Conservation (phyloP, 352 stramenopile genomes). For the Phytophthora sansomeana region DNA sequence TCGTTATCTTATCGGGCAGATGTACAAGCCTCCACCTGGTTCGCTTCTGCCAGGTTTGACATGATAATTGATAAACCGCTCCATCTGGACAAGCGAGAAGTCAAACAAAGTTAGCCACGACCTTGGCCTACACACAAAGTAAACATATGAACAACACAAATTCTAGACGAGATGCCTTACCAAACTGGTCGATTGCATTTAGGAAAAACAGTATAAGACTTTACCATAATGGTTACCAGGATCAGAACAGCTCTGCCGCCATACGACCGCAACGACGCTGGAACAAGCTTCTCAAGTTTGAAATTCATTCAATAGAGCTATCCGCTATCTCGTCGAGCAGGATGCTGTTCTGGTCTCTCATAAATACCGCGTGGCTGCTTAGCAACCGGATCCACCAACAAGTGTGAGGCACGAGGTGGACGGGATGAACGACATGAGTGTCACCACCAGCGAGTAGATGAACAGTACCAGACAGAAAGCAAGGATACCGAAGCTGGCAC, state of each 20-base stretch:
- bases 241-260: constrained; percentile 7
- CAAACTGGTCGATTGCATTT: background rate
- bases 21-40: background rate
- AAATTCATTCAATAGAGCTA: constrained; percentile 8
- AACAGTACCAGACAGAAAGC: constrained; percentile 43
- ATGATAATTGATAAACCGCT: background rate
- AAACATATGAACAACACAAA: constrained; percentile 6
- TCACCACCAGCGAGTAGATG: constrained; percentile 48
- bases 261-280: constrained; percentile 12
- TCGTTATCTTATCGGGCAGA: constrained; percentile 28
- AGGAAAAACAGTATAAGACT: background rate
- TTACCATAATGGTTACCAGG: background rate
- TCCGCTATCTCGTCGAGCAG: background rate
- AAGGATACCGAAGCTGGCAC: constrained; percentile 39
- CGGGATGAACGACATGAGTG: constrained; percentile 47
- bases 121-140: constrained; percentile 4
- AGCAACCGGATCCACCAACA: constrained; percentile 46
- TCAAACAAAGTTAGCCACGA: constrained; percentile 7
- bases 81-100: constrained; percentile 15
- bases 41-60: constrained; percentile 26
- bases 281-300: constrained; percentile 7
- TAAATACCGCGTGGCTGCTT: constrained; percentile 34
- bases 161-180: background rate
- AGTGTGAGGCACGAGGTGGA: constrained; percentile 44
- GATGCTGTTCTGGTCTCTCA: constrained; percentile 11